Evolutionary conservation across 2,329 filamentous ascomycete species (phyloP), one percentile per base, ranked within the genome.

Genomic region (Trichoderma brevicompactum): DNA sequence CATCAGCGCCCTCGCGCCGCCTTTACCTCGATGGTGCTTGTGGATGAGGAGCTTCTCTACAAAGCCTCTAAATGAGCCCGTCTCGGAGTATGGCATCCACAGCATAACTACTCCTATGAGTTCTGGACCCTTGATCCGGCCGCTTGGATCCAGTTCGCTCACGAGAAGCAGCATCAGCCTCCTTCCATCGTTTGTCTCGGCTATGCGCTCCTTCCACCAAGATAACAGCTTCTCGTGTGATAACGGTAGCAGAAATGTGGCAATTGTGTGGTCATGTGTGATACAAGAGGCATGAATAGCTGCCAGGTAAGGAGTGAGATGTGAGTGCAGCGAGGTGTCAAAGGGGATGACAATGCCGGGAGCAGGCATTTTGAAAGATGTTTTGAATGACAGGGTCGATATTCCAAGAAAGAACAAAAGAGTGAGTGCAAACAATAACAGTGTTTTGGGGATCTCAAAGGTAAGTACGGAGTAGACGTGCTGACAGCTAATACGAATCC

Each of bases 41-140:
- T 80, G 81, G 9, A 89, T 79, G 44, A 89, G 77, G 41, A 89
- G 77, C 72, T 86, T 85, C 74, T 89, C 82, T 2, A 89, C 82
- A 9, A 74, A 70, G 2, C 79, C 85, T 36, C 86, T 78, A 68
- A 86, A 86, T 0, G 81, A 79, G 0, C 81, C 85, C 4, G 87
- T 89, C 73, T 89, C 83, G 4, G 78, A 79, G 17, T 75, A 74
- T 6, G 84, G 82, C 74, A 83, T 80, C 53, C 69, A 72, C 3
- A 89, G 77, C 79, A 85, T 85, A 28, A 84, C 85, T 46, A 85
- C 80, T 7, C 87, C 87, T 65, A 85, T 79, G 34, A 86, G 76
- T 61, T 84, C 80, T 1, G 78, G 68, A 1, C 80, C 80, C 38
- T 76, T 76, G n/a, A 77, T 75, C 58, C 75, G 77, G 41, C 72